Conservation (phyloP, 1,139 yeast species). For the Sugiyamaella novakii region DNA sequence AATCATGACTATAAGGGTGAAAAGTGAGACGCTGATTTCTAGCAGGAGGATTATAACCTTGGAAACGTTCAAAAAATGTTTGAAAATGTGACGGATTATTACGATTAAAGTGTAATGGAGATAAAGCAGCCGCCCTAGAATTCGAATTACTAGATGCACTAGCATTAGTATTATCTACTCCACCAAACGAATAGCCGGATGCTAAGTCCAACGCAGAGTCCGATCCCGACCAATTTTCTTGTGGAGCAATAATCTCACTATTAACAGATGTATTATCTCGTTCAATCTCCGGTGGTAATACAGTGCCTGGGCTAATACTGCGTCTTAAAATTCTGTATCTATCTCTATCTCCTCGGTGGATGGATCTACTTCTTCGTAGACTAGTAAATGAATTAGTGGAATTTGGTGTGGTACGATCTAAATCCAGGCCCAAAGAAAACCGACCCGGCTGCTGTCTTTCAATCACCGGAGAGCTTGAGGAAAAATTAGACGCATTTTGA, state of each 20-base stretch:
- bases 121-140: too few relatives aligned
- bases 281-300: constrained; percentile 12
- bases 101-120: background rate
- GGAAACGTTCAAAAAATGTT: background rate
- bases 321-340: background rate
- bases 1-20: too few relatives aligned
- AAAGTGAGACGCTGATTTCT: background rate
- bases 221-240: background rate
- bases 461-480: background rate
- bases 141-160: too few relatives aligned
- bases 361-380: constrained; percentile 7
- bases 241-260: background rate
- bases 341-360: constrained; percentile 9
- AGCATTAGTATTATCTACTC: too few relatives aligned
- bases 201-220: background rate
- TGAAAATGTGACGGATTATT: background rate
- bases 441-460: background rate
- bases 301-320: constrained; percentile 9
- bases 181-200: too few relatives aligned
- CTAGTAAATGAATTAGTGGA: constrained; percentile 5
- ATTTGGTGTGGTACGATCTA: constrained; percentile 8
- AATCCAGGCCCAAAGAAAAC: constrained; percentile 1
- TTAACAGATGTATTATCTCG: background rate
- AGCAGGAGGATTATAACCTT: background rate
- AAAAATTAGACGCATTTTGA: background rate